phyloP scores from a whole-genome alignment of 1,284 basidiomycete species.

The Blastosporella zonata region DNA sequence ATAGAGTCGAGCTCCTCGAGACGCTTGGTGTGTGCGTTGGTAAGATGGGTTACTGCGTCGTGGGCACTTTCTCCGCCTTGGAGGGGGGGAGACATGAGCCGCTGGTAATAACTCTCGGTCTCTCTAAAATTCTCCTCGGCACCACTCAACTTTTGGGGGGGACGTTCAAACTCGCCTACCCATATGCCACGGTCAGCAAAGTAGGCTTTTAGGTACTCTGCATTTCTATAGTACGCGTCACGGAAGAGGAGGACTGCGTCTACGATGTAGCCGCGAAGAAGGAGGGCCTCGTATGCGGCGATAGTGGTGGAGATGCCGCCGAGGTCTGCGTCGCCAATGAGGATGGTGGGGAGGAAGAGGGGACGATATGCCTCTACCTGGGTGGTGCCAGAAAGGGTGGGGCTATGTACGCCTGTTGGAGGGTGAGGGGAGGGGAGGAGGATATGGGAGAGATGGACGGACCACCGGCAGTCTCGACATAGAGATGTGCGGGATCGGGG shows the following conservation, averaged over 20 bases:
- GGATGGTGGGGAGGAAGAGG: conserved; percentile 82
- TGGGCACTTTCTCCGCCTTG: conserved; percentile 20
- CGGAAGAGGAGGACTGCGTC: conserved; percentile 86
- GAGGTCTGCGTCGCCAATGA: conserved; percentile 86
- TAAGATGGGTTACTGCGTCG: conserved; percentile 58
- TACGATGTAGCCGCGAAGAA: conserved; percentile 87
- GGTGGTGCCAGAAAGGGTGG: conserved; percentile 81
- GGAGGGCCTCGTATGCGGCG: conserved; percentile 88
- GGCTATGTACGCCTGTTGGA: conserved; percentile 95
- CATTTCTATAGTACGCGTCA: conserved; percentile 87
- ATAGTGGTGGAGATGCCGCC: conserved; percentile 96
- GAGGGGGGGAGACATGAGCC: conserved; percentile 34
- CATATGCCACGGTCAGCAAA: conserved; percentile 72
- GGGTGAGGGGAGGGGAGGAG: too few relatives aligned
- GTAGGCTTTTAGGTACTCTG: conserved; percentile 78
- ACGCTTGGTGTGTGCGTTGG: conserved; percentile 60
- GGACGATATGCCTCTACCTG: conserved; percentile 85
- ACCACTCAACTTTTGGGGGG: conserved; percentile 42
- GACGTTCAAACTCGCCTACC: conserved; percentile 55
- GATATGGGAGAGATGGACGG: too few relatives aligned
- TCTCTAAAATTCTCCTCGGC: conserved; percentile 44
- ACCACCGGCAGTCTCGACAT: conserved; percentile 94
- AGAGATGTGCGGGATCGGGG: conserved; percentile 59
- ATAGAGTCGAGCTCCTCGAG: conserved; percentile 74
- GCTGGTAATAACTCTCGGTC: conserved; percentile 73